Evolutionary conservation across 2,329 filamentous ascomycete genomes (phyloP).

Genomic region (Tolypocladium ovalisporum): DNA sequence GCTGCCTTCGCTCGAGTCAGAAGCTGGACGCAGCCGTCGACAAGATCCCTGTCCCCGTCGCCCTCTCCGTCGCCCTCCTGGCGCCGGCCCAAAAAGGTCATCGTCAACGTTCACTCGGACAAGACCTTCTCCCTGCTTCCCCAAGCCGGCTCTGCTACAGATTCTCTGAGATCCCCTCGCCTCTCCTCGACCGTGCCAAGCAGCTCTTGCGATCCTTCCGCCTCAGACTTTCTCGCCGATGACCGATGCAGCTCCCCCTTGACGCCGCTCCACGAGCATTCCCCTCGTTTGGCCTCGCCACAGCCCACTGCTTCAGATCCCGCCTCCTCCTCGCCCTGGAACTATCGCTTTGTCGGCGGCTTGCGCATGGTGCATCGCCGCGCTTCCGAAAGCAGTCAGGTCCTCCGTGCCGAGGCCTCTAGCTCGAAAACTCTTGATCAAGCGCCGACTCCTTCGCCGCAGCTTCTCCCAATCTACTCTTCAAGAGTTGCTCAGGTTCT

Average conservation of each 20-base stretch:
- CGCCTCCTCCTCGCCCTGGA: conserved; percentile 32
- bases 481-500: conserved; percentile 1
- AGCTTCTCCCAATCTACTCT: background rate
- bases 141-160: conserved; percentile 17
- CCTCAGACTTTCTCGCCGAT: conserved; percentile 35
- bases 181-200: conserved; percentile 34
- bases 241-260: conserved; percentile 37
- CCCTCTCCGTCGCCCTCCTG: conserved; percentile 12
- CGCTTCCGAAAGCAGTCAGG: background rate
- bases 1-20: background rate
- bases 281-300: conserved; percentile 5
- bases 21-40: background rate
- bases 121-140: conserved; percentile 46
- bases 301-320: background rate
- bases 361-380: conserved; percentile 36
- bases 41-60: conserved; percentile 1
- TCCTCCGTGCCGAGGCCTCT: background rate
- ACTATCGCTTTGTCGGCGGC: conserved; percentile 42
- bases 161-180: conserved; percentile 27
- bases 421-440: background rate
- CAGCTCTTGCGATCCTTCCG: conserved; percentile 36
- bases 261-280: conserved; percentile 33
- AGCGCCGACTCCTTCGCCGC: background rate
- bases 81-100: conserved; percentile 22
- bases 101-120: conserved; percentile 43